Percentiles rank a stretch among this genome's conserved stretches.
Evolutionary conservation across 768 basidiomycete species (phyloP).

Genomic region (Tylopilus intermedius): DNA sequence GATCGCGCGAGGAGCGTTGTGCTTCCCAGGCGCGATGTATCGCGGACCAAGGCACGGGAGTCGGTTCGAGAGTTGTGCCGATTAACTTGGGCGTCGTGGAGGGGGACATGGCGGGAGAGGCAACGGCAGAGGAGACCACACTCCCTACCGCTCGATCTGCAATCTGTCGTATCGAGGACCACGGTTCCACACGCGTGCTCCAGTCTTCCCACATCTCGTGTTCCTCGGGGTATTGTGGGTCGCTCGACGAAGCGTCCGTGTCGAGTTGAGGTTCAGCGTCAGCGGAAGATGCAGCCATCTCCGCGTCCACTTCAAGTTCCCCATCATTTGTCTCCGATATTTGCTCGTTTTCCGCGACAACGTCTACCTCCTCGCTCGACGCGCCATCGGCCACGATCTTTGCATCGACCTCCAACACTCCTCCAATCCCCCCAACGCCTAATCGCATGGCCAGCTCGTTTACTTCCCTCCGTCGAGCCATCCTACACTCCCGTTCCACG

Average conservation of each 20-base stretch:
- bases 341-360: slow-evolving; percentile 2
- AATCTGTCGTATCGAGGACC: slow-evolving; percentile 65
- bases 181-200: slow-evolving; percentile 64
- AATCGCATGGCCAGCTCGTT: slow-evolving; percentile 83
- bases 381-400: background rate
- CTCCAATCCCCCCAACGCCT: slow-evolving; percentile 74
- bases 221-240: slow-evolving; percentile 16
- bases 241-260: background rate
- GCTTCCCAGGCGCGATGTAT: slow-evolving; percentile 64
- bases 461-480: slow-evolving; percentile 62
- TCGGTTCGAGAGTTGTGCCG: slow-evolving; percentile 37
- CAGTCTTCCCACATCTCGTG: slow-evolving; percentile 54
- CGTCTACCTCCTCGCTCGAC: slow-evolving; percentile 1
- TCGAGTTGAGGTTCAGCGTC: slow-evolving; percentile 11
- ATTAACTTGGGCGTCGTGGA: slow-evolving; percentile 19
- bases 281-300: slow-evolving; percentile 12
- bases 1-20: slow-evolving; percentile 44
- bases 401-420: slow-evolving; percentile 41
- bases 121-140: slow-evolving; percentile 38
- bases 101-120: slow-evolving; percentile 6
- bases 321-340: slow-evolving; percentile 1
- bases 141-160: slow-evolving; percentile 74
- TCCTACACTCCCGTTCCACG: slow-evolving; percentile 53
- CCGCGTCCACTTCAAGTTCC: slow-evolving; percentile 18
- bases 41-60: slow-evolving; percentile 60